A percentile compares a stretch with the other conserved stretches of the same genome.
These are phyloP conservation scores for Nidularia sp. DNA, from an alignment of 768 basidiomycete species.

Conservation along the genomic window DNA sequence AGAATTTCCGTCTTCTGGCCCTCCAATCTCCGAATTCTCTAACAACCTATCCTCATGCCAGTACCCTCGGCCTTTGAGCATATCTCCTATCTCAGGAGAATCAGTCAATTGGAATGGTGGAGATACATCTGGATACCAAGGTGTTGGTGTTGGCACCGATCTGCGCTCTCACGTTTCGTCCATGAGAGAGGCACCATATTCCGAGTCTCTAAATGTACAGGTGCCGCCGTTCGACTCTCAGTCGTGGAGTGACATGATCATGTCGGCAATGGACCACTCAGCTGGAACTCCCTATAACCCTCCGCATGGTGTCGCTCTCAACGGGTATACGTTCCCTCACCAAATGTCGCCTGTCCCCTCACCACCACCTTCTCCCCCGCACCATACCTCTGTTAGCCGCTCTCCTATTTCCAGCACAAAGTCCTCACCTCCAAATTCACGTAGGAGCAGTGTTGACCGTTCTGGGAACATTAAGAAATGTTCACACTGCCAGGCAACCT, in stretches of 20 bases:
- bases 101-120: not conserved
- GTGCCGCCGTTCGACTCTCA: constrained; percentile 20
- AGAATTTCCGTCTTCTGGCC: not conserved
- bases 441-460: constrained; percentile 23
- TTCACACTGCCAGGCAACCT: constrained; percentile 43
- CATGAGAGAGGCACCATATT: not conserved
- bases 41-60: not conserved
- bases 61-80: not conserved
- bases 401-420: constrained; percentile 9
- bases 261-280: constrained; percentile 18
- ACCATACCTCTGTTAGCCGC: constrained; percentile 13
- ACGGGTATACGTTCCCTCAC: constrained; percentile 21
- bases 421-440: constrained; percentile 17
- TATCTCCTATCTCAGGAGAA: not conserved
- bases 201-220: constrained; percentile 18
- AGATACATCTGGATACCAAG: not conserved
- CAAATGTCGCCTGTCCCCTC: constrained; percentile 28
- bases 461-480: constrained; percentile 30
- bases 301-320: constrained; percentile 16
- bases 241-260: constrained; percentile 20
- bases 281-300: constrained; percentile 18
- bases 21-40: not conserved
- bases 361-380: constrained; percentile 24
- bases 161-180: not conserved
- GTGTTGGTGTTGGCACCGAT: not conserved